Evolutionary conservation across 495 filamentous ascomycete species (phyloP).

Genomic region (Geoglossum glabrum): DNA sequence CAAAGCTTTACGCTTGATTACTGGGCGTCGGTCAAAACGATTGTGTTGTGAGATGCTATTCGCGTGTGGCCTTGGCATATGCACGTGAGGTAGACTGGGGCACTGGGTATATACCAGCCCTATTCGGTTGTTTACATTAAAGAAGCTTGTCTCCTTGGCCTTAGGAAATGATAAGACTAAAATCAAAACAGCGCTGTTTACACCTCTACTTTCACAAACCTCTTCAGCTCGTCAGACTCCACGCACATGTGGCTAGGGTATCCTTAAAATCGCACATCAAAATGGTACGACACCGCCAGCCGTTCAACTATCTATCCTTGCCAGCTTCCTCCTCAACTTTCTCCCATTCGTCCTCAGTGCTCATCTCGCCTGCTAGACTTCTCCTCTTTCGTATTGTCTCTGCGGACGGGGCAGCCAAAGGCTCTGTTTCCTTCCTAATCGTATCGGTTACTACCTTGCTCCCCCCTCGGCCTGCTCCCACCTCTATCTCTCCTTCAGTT

Average conservation of each 20-base stretch:
- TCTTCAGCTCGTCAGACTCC: neutral
- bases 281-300: neutral
- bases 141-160: neutral
- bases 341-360: conserved; percentile 9
- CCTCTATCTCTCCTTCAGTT: conserved; percentile 28
- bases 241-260: neutral
- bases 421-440: conserved; percentile 17
- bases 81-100: neutral
- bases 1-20: neutral
- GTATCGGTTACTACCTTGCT: conserved; percentile 19
- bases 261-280: neutral
- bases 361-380: conserved; percentile 5
- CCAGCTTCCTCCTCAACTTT: conserved; percentile 20
- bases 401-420: neutral
- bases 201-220: neutral
- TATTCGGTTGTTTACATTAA: neutral
- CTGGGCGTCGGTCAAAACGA: neutral
- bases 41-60: neutral
- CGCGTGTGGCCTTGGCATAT: neutral
- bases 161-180: neutral
- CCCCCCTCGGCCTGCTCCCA: conserved; percentile 2
- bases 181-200: neutral
- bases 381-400: conserved; percentile 3
- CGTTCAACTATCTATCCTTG: neutral
- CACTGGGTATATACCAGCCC: neutral